Evolutionary conservation across 2,329 filamentous ascomycete species (phyloP), one percentile per base, ranked within the genome.

Genomic region (Pezicula radicicola): DNA sequence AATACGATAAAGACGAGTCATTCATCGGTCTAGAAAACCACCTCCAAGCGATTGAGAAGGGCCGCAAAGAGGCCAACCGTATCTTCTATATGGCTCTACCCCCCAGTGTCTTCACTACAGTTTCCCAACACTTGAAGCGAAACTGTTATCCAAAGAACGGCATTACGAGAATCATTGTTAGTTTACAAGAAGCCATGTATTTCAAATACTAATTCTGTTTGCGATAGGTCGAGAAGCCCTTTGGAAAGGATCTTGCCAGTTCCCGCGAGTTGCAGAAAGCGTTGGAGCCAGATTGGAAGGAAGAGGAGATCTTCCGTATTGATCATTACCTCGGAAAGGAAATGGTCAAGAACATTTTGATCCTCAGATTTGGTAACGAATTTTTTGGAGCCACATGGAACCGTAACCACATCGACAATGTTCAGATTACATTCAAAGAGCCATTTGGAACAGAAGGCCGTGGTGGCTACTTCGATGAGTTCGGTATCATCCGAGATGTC

Each of bases 311-410:
- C 62, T 99, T 95, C 85, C 91, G 94, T 68, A 99, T 99, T 67
- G 94, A 99, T 72, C 94, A 99, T 77, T 99, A 99, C 74, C 84
- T 99, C 45, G 95, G 95, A 66, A 99, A 99, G 81, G 94, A 99
- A 76, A 99, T 99, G 94, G 94, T 99, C 66, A 99, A 99, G 85
- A 99, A 99, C 76, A 95, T 99, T 63, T 81, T 99, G 61, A 97
- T 99, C 63, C 83, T 99, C 61, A 85, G 95, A 69, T 99, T 99
- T 70, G 95, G 94, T 64, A 99, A 99, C 78, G 92, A 96, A 62
- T 99, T 99, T 81, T 89, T 99, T 64, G 92, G 92, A 60, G 93
- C 94, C 41, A 99, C 93, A 54, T 99, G 94, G 94, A 99, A 97
- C 80, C 85, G 94, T 63, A 92, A 97, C 73, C 93, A 97, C 80